A percentile compares a stretch with the other conserved stretches of the same genome.
Conservation (phyloP, 306 rosid genomes). For the Glycine latifolia region DNA sequence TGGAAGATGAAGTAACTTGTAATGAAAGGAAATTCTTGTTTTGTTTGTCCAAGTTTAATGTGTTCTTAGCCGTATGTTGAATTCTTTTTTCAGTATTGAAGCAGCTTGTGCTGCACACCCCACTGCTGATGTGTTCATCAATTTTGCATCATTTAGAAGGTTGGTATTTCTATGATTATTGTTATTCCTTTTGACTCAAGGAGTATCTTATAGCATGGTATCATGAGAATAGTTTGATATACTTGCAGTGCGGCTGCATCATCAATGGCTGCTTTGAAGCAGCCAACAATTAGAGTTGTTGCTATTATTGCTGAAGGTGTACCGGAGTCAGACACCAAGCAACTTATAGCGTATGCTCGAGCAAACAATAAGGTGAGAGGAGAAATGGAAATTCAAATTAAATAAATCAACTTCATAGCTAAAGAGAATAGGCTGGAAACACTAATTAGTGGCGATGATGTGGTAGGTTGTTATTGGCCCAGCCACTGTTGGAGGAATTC, state of each 20-base stretch:
- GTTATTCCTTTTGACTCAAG: conserved; percentile 5
- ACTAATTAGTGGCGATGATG: conserved; percentile 41
- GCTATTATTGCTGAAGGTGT: conserved; percentile 98
- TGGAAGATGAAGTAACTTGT: conserved; percentile 23
- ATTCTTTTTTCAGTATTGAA: conserved; percentile 71
- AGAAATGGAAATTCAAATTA: conserved; percentile 21
- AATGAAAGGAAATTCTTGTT: conserved; percentile 12
- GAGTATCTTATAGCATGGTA: conserved; percentile 17
- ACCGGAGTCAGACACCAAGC: conserved; percentile 86
- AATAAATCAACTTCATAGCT: conserved; percentile 29
- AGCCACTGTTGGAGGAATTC: conserved; percentile 96
- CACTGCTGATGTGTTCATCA: conserved; percentile 88
- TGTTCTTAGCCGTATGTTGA: conserved; percentile 37
- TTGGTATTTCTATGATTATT: conserved; percentile 25
- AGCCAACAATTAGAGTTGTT: conserved; percentile 86
- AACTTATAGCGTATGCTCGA: conserved; percentile 84
- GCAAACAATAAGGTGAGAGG: conserved; percentile 80
- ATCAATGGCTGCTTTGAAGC: conserved; percentile 84
- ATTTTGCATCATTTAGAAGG: conserved; percentile 93
- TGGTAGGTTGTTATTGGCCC: conserved; percentile 91
- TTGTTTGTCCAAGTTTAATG: conserved; percentile 6
- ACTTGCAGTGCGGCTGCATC: conserved; percentile 87
- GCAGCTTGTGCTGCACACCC: conserved; percentile 93
- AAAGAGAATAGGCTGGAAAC: conserved; percentile 23
- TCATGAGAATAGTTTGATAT: conserved; percentile 28